These are phyloP conservation scores for Gossypium thurberi DNA, from an alignment of 345 rosid genomes.

Conservation along the genomic window DNA sequence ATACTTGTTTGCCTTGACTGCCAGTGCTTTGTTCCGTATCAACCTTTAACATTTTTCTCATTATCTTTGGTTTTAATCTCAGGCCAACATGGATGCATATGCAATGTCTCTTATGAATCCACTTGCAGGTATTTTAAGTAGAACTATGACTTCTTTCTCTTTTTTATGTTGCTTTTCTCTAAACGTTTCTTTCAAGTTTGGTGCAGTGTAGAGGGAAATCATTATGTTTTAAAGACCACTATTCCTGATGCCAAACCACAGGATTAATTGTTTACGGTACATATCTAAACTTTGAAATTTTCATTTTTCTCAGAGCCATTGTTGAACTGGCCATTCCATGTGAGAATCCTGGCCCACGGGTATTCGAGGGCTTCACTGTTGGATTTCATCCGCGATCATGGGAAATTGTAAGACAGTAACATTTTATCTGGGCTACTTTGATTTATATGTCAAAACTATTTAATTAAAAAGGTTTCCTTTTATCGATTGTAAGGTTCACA, in stretches of 20 bases:
- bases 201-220: conserved; percentile 8
- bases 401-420: conserved; percentile 67
- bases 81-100: conserved; percentile 88
- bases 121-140: conserved; percentile 63
- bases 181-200: background rate
- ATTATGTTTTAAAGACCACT: background rate
- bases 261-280: background rate
- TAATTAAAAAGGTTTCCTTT: background rate
- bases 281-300: conserved; percentile 13
- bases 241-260: background rate
- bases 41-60: background rate
- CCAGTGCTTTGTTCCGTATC: background rate
- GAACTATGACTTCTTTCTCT: conserved; percentile 3
- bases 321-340: conserved; percentile 85
- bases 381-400: conserved; percentile 94
- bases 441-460: background rate
- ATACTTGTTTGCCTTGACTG: background rate
- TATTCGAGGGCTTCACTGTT: conserved; percentile 83
- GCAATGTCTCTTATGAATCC: conserved; percentile 71
- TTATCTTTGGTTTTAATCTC: conserved; percentile 18
- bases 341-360: conserved; percentile 68
- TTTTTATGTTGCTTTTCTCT: background rate
- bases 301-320: conserved; percentile 41
- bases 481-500: conserved; percentile 50
- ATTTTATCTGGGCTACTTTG: background rate